These are phyloP conservation scores for Mediolabrus comicus DNA, from an alignment of 108 stramenopile genomes.

Conservation along the genomic window DNA sequence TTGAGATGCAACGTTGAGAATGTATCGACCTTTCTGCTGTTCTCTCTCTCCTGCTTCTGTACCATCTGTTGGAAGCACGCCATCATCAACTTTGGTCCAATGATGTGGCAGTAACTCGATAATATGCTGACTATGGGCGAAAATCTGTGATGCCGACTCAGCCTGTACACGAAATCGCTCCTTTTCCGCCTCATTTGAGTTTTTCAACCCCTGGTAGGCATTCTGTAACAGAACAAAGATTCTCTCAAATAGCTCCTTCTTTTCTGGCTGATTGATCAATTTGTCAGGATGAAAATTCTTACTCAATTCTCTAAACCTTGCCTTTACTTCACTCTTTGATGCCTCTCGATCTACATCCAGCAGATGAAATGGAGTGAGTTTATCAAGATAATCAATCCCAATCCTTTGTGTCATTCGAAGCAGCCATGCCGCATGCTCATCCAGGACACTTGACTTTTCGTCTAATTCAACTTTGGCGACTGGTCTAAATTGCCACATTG, in stretches of 20 bases:
- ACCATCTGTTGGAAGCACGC: not conserved
- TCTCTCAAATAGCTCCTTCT: conserved; percentile 40
- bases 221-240: conserved; percentile 46
- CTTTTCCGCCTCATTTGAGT: conserved; percentile 33
- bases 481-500: conserved; percentile 17
- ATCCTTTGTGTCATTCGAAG: conserved; percentile 40
- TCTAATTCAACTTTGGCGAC: conserved; percentile 9
- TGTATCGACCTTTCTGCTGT: conserved; percentile 5
- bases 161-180: conserved; percentile 31
- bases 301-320: conserved; percentile 41
- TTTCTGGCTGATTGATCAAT: conserved; percentile 27
- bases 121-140: conserved; percentile 39
- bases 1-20: conserved; percentile 49
- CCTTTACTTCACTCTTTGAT: conserved; percentile 39
- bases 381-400: conserved; percentile 41
- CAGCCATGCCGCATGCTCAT: conserved; percentile 45
- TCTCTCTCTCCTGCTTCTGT: not conserved
- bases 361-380: conserved; percentile 48
- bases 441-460: not conserved
- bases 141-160: conserved; percentile 38
- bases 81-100: conserved; percentile 36
- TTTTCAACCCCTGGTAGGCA: conserved; percentile 44
- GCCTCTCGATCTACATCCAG: conserved; percentile 45
- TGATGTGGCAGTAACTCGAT: conserved; percentile 43
- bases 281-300: conserved; percentile 48